Evolutionary conservation across 2,329 filamentous ascomycete genomes (phyloP).

Genomic region (Daldinia eschscholtzii): DNA sequence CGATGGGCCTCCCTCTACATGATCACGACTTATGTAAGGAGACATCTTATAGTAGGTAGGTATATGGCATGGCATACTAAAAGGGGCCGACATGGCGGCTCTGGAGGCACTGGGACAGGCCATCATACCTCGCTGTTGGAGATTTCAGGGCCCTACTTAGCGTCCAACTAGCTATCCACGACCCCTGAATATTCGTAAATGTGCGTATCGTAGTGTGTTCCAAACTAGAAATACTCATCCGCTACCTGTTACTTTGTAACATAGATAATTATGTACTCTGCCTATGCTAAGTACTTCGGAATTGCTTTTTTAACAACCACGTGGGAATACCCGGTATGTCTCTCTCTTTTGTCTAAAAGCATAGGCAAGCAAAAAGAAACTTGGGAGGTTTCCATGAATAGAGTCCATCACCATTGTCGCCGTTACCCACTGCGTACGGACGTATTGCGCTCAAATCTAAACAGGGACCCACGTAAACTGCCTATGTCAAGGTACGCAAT

Average conservation of each 20-base stretch:
- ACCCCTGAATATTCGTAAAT: slow-evolving; percentile 3
- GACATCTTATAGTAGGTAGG: slow-evolving; percentile 11
- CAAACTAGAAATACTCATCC: too few relatives aligned
- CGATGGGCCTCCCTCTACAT: neutral
- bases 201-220: too few relatives aligned
- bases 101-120: slow-evolving; percentile 5
- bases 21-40: slow-evolving; percentile 7
- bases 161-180: slow-evolving; percentile 4
- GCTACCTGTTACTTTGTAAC: too few relatives aligned
- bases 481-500: neutral
- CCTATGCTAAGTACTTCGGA: neutral
- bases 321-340: neutral
- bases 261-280: too few relatives aligned
- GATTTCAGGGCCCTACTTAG: slow-evolving; percentile 13
- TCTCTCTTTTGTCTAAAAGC: too few relatives aligned
- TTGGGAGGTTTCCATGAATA: neutral
- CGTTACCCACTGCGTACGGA: slow-evolving; percentile 22
- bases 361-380: neutral
- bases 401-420: neutral
- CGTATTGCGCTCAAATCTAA: slow-evolving; percentile 17
- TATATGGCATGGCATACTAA: slow-evolving; percentile 11
- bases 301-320: neutral
- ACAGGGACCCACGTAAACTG: neutral
- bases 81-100: slow-evolving; percentile 15
- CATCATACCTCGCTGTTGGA: slow-evolving; percentile 8